phyloP scores from a whole-genome alignment of 805 yeast genomes.

The Suhomyces kilbournensis region DNA sequence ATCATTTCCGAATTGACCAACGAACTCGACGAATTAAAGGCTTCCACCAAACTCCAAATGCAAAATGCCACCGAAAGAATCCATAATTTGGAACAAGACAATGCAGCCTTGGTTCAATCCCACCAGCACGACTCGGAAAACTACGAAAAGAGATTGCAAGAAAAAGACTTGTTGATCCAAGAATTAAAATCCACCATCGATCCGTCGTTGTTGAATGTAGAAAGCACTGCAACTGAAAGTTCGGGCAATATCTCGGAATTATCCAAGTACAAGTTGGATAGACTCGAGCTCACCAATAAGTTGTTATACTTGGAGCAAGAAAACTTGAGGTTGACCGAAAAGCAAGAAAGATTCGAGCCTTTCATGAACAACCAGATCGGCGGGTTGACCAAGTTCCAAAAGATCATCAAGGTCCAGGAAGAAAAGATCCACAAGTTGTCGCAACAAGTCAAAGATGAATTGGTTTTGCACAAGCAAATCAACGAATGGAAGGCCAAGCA shows the following conservation, averaged over 20 bases:
- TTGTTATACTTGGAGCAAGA: slow-evolving; percentile 46
- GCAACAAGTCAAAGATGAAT: slow-evolving; percentile 41
- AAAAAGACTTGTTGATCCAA: slow-evolving; percentile 28
- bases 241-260: slow-evolving; percentile 21
- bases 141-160: slow-evolving; percentile 21
- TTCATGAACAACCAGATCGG: slow-evolving; percentile 51
- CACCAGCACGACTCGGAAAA: slow-evolving; percentile 10
- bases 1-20: slow-evolving; percentile 30
- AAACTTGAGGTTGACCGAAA: slow-evolving; percentile 39
- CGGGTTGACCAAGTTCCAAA: slow-evolving; percentile 52
- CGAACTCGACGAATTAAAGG: slow-evolving; percentile 31
- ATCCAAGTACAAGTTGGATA: slow-evolving; percentile 40
- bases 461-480: slow-evolving; percentile 43
- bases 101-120: slow-evolving; percentile 12
- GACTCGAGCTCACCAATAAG: slow-evolving; percentile 43
- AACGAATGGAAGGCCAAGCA: slow-evolving; percentile 47
- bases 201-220: slow-evolving; percentile 22
- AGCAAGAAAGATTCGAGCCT: slow-evolving; percentile 47
- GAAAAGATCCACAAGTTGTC: slow-evolving; percentile 41
- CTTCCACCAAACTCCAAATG: slow-evolving; percentile 46
- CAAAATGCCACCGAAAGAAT: slow-evolving; percentile 57
- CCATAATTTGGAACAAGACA: slow-evolving; percentile 42
- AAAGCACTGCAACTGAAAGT: slow-evolving; percentile 7
- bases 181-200: slow-evolving; percentile 30
- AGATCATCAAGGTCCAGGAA: slow-evolving; percentile 53